These are phyloP conservation scores for Monosporascus sp. DNA, from an alignment of 2,329 filamentous ascomycete species.

Conservation along the genomic window DNA sequence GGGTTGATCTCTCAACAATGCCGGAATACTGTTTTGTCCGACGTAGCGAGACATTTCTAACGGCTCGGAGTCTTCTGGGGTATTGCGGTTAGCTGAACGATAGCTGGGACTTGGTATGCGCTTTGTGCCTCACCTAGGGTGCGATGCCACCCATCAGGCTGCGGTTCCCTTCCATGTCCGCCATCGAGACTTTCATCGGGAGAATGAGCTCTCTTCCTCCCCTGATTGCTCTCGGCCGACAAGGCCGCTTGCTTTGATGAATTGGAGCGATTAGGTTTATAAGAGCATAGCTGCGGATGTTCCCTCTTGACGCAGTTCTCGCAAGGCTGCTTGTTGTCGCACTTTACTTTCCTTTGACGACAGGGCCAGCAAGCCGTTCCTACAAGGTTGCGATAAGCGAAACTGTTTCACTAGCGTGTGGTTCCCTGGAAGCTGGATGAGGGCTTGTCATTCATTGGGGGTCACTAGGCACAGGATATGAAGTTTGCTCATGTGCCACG, in stretches of 20 bases:
- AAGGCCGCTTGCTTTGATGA: constrained; percentile 29
- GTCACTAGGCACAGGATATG: not conserved
- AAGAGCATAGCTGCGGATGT: constrained; percentile 59
- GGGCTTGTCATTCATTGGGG: not conserved
- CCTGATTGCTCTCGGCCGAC: constrained; percentile 20
- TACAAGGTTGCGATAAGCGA: constrained; percentile 24
- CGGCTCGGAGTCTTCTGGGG: constrained; percentile 46
- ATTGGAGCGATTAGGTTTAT: constrained; percentile 55
- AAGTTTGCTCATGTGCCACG: not conserved
- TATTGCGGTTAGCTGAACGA: not conserved
- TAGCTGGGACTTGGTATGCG: not conserved
- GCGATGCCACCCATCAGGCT: constrained; percentile 27
- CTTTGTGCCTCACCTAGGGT: constrained; percentile 21
- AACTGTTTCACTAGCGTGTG: not conserved
- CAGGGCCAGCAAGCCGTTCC: constrained; percentile 64
- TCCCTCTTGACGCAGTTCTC: constrained; percentile 64
- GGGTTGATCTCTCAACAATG: constrained; percentile 57
- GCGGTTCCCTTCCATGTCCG: constrained; percentile 32
- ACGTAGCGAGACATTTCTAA: constrained; percentile 55
- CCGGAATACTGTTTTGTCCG: constrained; percentile 63
- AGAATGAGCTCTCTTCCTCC: constrained; percentile 39
- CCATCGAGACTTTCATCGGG: constrained; percentile 33
- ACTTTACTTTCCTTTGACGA: constrained; percentile 63
- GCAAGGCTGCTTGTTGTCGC: constrained; percentile 63
- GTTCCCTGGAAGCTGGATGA: too few relatives aligned